Evolutionary conservation across 805 yeast species (phyloP).

Genomic region (Wickerhamiella azyma): DNA sequence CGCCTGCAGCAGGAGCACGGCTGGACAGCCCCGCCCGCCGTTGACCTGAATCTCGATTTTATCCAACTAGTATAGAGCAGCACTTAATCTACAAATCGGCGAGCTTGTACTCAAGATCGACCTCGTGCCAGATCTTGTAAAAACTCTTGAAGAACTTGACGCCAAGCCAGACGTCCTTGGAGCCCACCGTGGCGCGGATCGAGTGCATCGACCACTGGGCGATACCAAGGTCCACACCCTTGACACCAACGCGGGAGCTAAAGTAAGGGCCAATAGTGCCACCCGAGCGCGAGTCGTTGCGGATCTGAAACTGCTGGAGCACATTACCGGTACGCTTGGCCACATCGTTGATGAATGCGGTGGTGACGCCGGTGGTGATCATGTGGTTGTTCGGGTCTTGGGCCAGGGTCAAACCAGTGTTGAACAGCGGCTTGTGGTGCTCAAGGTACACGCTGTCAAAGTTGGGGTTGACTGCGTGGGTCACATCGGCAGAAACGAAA

Average conservation of each 20-base stretch:
- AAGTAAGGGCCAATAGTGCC: constrained; percentile 72
- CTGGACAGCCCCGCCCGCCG: no score
- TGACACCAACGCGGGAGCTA: constrained; percentile 27
- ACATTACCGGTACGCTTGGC: constrained; percentile 51
- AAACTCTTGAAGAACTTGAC: constrained; percentile 59
- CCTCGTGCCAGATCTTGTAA: constrained; percentile 51
- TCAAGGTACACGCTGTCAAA: constrained; percentile 45
- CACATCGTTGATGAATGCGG: constrained; percentile 55
- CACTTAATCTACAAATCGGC: constrained; percentile 3
- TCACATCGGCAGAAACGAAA: constrained; percentile 72
- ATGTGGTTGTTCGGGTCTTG: constrained; percentile 70
- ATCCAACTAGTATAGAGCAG: neutral
- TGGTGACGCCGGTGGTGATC: constrained; percentile 69
- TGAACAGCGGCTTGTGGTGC: constrained; percentile 67
- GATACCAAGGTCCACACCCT: constrained; percentile 66
- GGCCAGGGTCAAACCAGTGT: constrained; percentile 57
- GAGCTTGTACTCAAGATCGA: constrained; percentile 25
- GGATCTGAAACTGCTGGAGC: constrained; percentile 69
- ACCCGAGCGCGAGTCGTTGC: constrained; percentile 75
- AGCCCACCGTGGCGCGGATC: constrained; percentile 67
- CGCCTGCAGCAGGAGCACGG: neutral
- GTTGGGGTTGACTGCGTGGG: constrained; percentile 71
- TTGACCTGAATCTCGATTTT: no score
- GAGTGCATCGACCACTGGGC: constrained; percentile 81
- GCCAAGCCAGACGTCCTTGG: constrained; percentile 64